Evolutionary conservation across 352 stramenopile genomes (phyloP), one percentile per base, ranked within the genome.

Genomic region (Phytopythium montanum): DNA sequence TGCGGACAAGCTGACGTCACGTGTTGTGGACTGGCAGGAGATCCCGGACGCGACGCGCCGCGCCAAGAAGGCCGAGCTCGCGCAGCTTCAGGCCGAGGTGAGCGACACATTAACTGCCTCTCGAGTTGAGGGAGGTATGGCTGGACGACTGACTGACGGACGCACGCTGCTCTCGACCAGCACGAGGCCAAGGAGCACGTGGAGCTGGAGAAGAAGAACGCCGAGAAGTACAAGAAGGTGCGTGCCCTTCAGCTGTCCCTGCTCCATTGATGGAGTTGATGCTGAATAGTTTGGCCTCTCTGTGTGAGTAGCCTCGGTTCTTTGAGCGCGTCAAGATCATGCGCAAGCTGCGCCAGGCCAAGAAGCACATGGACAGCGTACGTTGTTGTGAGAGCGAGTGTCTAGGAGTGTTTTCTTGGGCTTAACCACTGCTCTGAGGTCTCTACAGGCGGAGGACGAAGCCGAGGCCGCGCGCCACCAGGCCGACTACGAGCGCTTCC

Each of bases 321-420:
- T 88, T 93, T 39, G 83, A 93, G 57, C 83, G 83, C 46, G 79
- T 93, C 45, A 93, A 93, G 68, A 68, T 93, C 39, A 91, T 91
- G 81, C 81, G 83, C 29, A 93, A 91, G 66, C 62, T 93, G 53
- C 75, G 80, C 50, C 78, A 91, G 51, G 66, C 73, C 5, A 75
- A 90, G 51, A 66, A 57, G 0, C 62, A 69, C 8, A 46, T 89
- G 44, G 76, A 89, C 16, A 62, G 83, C 54, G 79, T 87, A 49
- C 56, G 45, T 33, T 5, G 16, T 19, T n/a, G 28, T n/a, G 28
- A 13, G 25, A n/a, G 39, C 39, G 14, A 19, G 8, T 48, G 19
- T 23, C n/a, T 48, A 9, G 23, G 8, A 14, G n/a, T 23, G n/a
- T 21, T 16, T 26, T 16, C 6, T 3, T 18, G 19, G 18, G 16